phyloP scores from a whole-genome alignment of 805 yeast genomes.

The Ascoidea rubescens region DNA sequence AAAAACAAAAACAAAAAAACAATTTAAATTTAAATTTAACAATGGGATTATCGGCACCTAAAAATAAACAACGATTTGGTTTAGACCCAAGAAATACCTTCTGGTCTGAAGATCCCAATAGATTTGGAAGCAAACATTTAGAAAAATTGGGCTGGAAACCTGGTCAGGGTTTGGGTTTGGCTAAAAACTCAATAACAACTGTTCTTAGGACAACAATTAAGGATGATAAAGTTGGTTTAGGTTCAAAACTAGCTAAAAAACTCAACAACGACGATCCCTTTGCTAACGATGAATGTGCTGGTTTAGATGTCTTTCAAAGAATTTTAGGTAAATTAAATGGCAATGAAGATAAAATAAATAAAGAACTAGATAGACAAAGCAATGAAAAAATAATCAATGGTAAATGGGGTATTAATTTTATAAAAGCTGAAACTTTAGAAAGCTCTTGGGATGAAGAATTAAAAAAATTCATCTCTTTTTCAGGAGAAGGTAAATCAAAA shows the following conservation, averaged over 20 bases:
- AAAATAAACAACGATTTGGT: conserved; percentile 75
- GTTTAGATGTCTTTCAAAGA: conserved; percentile 86
- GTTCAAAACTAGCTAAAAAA: conserved; percentile 58
- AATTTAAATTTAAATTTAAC: background rate
- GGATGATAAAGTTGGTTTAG: conserved; percentile 76
- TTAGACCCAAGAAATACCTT: conserved; percentile 85
- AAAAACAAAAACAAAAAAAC: no score
- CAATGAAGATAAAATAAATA: conserved; percentile 49
- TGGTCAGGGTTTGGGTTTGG: conserved; percentile 77
- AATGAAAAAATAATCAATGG: conserved; percentile 65
- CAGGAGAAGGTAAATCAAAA: conserved; percentile 12
- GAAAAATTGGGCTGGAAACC: conserved; percentile 84
- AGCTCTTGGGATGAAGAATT: conserved; percentile 72
- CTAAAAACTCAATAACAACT: conserved; percentile 50
- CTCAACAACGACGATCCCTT: conserved; percentile 55
- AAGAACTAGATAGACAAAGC: conserved; percentile 57
- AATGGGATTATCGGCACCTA: conserved; percentile 78
- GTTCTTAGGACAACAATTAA: conserved; percentile 77
- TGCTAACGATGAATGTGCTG: conserved; percentile 65
- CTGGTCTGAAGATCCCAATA: conserved; percentile 76
- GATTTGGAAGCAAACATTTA: conserved; percentile 83
- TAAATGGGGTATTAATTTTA: conserved; percentile 78
- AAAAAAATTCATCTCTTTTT: conserved; percentile 18
- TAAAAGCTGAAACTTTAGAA: conserved; percentile 67
- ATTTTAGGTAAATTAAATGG: conserved; percentile 84